phyloP scores from a whole-genome alignment of 139 green algal species.

The Coelastrella sp. region DNA sequence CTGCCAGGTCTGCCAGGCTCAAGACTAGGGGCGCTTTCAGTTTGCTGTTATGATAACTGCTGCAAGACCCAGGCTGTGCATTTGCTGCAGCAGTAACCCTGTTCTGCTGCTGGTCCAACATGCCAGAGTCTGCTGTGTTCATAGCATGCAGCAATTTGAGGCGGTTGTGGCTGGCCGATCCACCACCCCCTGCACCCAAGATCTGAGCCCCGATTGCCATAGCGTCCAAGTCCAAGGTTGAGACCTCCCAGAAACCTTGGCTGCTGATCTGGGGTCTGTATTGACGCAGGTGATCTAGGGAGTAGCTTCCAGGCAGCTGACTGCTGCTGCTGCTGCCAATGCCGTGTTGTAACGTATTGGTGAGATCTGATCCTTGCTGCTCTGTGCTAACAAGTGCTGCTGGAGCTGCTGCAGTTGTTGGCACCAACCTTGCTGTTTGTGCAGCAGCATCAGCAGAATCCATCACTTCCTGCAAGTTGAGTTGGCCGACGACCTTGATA shows the following conservation, averaged over 20 bases:
- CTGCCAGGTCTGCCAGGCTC: conserved; percentile 35
- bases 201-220: conserved; percentile 53
- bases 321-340: background rate
- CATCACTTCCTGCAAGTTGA: conserved; percentile 15
- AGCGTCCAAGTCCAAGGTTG: conserved; percentile 33
- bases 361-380: no score
- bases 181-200: conserved; percentile 58
- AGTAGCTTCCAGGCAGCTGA: background rate
- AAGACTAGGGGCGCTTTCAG: background rate
- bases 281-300: conserved; percentile 7
- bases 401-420: background rate
- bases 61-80: background rate
- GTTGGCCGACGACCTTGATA: conserved; percentile 53
- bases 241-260: conserved; percentile 36
- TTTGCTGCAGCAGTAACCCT: background rate
- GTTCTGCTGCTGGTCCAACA: background rate
- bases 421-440: background rate
- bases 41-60: conserved; percentile 6
- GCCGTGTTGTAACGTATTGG: no score
- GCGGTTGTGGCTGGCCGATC: conserved; percentile 48
- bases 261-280: conserved; percentile 2
- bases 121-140: background rate
- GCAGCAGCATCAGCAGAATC: background rate
- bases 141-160: conserved; percentile 50
- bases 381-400: background rate